Evolutionary conservation across 805 yeast genomes (phyloP).

Genomic region (Pichia heedii): DNA sequence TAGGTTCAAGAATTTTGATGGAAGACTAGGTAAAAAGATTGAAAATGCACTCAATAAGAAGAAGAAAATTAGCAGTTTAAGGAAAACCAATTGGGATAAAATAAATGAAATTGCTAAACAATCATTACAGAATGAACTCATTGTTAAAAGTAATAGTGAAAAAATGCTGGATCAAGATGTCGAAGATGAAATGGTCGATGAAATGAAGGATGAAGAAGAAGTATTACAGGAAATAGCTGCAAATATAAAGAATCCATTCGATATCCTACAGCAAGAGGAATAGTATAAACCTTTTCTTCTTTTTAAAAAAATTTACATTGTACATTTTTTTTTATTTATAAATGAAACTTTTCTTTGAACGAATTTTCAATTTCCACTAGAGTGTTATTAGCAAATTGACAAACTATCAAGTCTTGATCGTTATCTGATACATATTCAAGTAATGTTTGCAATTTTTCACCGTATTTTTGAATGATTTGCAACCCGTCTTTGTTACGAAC

Average conservation of each 20-base stretch:
- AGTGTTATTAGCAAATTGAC: conserved; percentile 46
- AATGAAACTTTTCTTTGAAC: conserved; percentile 11
- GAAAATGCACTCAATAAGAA: conserved; percentile 58
- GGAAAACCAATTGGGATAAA: conserved; percentile 68
- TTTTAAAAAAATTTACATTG: not conserved
- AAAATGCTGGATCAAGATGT: conserved; percentile 12
- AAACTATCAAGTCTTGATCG: conserved; percentile 48
- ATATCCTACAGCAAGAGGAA: conserved; percentile 20
- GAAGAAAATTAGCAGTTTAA: conserved; percentile 46
- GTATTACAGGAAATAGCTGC: conserved; percentile 3
- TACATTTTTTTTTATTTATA: not conserved
- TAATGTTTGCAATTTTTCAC: conserved; percentile 31
- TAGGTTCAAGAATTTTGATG: conserved; percentile 12
- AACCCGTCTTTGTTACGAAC: conserved; percentile 34
- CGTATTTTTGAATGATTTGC: conserved; percentile 42
- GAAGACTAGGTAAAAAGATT: conserved; percentile 35
- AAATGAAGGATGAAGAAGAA: conserved; percentile 12
- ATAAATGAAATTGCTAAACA: conserved; percentile 44
- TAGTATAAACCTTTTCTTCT: not conserved
- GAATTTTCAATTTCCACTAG: conserved; percentile 23
- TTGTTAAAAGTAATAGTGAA: conserved; percentile 9
- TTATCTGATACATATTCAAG: conserved; percentile 38
- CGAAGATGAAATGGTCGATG: conserved; percentile 13
- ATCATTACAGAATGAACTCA: conserved; percentile 12
- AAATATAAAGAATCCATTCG: conserved; percentile 19